A percentile compares a stretch with the other conserved stretches of the same genome.
Evolutionary conservation across 2,329 filamentous ascomycete species (phyloP).

Genomic region (Volutella citrinella): DNA sequence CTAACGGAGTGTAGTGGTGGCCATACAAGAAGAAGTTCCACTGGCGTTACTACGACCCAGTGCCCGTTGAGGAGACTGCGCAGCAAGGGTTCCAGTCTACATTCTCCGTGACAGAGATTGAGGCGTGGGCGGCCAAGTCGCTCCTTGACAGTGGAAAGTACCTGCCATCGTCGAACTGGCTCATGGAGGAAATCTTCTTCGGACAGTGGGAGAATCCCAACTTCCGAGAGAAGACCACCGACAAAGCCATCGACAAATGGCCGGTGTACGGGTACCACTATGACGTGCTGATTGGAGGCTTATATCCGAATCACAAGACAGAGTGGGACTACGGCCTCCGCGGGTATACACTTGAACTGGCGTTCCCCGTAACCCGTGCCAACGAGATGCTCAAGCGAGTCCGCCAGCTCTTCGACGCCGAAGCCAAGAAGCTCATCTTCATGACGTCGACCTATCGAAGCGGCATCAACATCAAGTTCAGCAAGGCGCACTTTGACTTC

Average conservation of each 20-base stretch:
- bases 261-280: slow-evolving; percentile 54
- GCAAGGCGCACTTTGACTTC: slow-evolving; percentile 45
- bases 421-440: slow-evolving; percentile 38
- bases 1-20: slow-evolving; percentile 46
- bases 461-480: slow-evolving; percentile 53
- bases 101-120: slow-evolving; percentile 45
- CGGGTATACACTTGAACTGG: slow-evolving; percentile 49
- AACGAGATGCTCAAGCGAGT: slow-evolving; percentile 48
- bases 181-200: slow-evolving; percentile 49
- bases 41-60: slow-evolving; percentile 50
- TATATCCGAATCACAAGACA: slow-evolving; percentile 46
- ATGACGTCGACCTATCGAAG: slow-evolving; percentile 51
- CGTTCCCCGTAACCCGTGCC: slow-evolving; percentile 47
- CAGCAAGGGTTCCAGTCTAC: slow-evolving; percentile 52
- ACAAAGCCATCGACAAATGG: slow-evolving; percentile 40
- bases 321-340: slow-evolving; percentile 49
- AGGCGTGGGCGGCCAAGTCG: slow-evolving; percentile 37
- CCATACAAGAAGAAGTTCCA: slow-evolving; percentile 50
- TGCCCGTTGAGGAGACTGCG: slow-evolving; percentile 34
- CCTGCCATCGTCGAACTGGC: slow-evolving; percentile 44
- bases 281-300: slow-evolving; percentile 49
- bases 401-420: slow-evolving; percentile 45
- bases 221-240: slow-evolving; percentile 49
- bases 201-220: slow-evolving; percentile 47
- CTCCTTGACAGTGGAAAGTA: slow-evolving; percentile 47